Evolutionary conservation across 1,284 basidiomycete species (phyloP).

Genomic region (Fomitopsis betulina): DNA sequence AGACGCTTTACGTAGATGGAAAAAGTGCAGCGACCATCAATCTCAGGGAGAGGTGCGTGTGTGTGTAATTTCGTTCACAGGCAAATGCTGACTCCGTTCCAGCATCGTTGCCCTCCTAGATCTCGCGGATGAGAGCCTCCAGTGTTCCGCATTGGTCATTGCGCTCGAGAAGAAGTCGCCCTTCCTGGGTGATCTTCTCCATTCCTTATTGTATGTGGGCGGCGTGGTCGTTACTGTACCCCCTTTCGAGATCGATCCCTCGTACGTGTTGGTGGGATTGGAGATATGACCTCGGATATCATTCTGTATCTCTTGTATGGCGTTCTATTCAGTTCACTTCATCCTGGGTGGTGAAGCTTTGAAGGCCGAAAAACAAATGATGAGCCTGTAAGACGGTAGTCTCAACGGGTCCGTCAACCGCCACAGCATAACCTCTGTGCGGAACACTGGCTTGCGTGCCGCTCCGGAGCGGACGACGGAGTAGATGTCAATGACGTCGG

Average conservation of each 20-base stretch:
- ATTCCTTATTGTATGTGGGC: constrained; percentile 81
- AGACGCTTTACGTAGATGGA: constrained; percentile 76
- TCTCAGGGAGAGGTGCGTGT: constrained; percentile 69
- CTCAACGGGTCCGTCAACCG: too few relatives aligned
- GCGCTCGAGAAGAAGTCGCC: constrained; percentile 59
- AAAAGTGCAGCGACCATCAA: constrained; percentile 73
- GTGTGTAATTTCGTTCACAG: constrained; percentile 3
- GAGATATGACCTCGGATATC: constrained; percentile 46
- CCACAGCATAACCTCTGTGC: too few relatives aligned
- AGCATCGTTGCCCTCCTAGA: constrained; percentile 82
- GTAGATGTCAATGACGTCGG: too few relatives aligned
- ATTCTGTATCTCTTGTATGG: not conserved
- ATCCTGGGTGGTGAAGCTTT: too few relatives aligned
- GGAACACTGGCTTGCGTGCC: too few relatives aligned
- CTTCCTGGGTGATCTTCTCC: constrained; percentile 57
- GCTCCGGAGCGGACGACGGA: too few relatives aligned
- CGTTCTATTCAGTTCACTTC: not conserved
- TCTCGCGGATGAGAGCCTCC: constrained; percentile 73
- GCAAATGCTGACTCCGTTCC: constrained; percentile 2
- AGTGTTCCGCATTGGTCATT: constrained; percentile 74
- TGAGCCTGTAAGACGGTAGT: too few relatives aligned
- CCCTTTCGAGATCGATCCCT: constrained; percentile 63
- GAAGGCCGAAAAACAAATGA: too few relatives aligned
- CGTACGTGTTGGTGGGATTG: constrained; percentile 72
- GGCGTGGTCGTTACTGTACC: constrained; percentile 74